phyloP scores from a whole-genome alignment of 2,329 filamentous ascomycete species.

The Scortechinia acanthostroma region DNA sequence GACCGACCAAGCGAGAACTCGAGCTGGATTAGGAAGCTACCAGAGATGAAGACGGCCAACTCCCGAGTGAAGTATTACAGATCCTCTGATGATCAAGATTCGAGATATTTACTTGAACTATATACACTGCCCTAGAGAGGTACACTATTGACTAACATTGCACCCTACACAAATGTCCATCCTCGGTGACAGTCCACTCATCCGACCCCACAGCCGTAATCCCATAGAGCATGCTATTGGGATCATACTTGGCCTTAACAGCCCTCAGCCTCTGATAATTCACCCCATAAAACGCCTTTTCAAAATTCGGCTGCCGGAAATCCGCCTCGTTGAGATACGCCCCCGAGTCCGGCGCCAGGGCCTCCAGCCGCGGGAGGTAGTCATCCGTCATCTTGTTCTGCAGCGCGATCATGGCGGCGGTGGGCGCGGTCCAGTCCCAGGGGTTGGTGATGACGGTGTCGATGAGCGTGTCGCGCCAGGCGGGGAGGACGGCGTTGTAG shows the following conservation, averaged over 20 bases:
- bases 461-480: constrained; percentile 15
- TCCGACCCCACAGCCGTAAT: constrained; percentile 24
- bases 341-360: constrained; percentile 12
- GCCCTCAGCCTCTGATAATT: constrained; percentile 13
- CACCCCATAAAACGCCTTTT: constrained; percentile 15
- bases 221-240: constrained; percentile 21
- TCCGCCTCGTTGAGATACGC: constrained; percentile 23
- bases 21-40: too few species aligned
- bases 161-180: constrained; percentile 22
- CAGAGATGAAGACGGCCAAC: too few species aligned
- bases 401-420: constrained; percentile 9
- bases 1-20: too few species aligned
- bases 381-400: constrained; percentile 14
- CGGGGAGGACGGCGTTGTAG: constrained; percentile 17
- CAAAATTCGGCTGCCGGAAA: constrained; percentile 14
- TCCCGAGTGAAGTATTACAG: too few species aligned
- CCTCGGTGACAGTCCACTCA: constrained; percentile 18
- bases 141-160: too few species aligned
- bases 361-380: constrained; percentile 10
- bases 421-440: constrained; percentile 15
- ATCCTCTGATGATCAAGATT: too few species aligned
- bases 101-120: too few species aligned
- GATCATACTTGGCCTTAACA: constrained; percentile 26
- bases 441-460: constrained; percentile 8
- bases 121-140: too few species aligned